These are phyloP conservation scores for Verticillium tricorpus DNA, from an alignment of 2,329 filamentous ascomycete species.

Conservation along the genomic window DNA sequence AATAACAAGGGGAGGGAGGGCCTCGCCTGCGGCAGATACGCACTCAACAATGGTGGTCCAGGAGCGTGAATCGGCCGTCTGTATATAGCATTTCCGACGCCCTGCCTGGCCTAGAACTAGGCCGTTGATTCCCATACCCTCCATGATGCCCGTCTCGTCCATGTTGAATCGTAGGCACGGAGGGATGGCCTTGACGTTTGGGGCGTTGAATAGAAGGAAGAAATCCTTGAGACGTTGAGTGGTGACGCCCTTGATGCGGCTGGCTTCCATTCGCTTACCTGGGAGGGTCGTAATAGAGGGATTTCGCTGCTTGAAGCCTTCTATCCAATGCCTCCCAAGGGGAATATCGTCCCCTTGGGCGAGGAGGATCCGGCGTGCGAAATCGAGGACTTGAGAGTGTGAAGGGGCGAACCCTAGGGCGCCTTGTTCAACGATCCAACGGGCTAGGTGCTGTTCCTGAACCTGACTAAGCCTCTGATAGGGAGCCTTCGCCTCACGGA, in stretches of 20 bases:
- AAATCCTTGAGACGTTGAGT: neutral
- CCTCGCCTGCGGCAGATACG: slow-evolving; percentile 9
- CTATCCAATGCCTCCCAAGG: neutral
- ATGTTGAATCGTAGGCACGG: too few species aligned
- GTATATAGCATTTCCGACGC: slow-evolving; percentile 2
- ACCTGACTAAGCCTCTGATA: neutral
- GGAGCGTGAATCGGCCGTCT: neutral
- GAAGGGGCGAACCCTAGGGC: neutral
- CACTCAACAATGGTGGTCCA: slow-evolving; percentile 15
- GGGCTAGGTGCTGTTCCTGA: neutral
- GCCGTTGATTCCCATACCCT: too few species aligned
- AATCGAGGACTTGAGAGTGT: neutral
- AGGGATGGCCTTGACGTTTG: too few species aligned
- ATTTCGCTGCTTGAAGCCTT: neutral
- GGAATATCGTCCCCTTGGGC: neutral
- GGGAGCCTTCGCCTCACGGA: neutral
- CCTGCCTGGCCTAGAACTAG: slow-evolving; percentile 4
- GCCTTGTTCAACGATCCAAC: neutral
- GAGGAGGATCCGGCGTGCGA: neutral
- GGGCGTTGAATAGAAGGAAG: too few species aligned
- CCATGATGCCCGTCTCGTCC: too few species aligned
- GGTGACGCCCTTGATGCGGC: neutral
- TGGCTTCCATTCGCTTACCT: neutral
- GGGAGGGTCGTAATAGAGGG: neutral
- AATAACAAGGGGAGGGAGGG: slow-evolving; percentile 14